These are phyloP conservation scores for Phylloporus arenicola DNA, from an alignment of 768 basidiomycete genomes.

Conservation along the genomic window DNA sequence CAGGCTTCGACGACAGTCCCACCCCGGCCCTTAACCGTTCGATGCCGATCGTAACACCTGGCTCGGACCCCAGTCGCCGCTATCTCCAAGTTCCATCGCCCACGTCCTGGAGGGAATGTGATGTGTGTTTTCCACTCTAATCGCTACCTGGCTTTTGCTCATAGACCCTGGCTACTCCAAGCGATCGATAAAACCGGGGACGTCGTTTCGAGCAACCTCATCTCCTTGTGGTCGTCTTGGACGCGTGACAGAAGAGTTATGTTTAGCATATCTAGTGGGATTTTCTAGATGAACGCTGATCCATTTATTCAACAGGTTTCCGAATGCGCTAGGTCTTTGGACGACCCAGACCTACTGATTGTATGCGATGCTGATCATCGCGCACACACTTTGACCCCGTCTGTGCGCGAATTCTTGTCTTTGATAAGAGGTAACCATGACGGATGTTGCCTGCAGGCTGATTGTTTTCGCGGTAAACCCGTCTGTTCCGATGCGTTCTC, in stretches of 20 bases:
- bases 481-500: slow-evolving; percentile 1
- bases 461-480: not conserved
- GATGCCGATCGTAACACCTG: not conserved
- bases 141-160: not conserved
- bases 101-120: slow-evolving; percentile 5
- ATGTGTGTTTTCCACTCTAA: slow-evolving; percentile 3
- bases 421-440: slow-evolving; percentile 4
- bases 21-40: not conserved
- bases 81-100: slow-evolving; percentile 19
- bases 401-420: slow-evolving; percentile 1
- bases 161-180: not conserved
- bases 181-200: not conserved
- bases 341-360: not conserved
- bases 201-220: slow-evolving; percentile 9
- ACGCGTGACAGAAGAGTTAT: slow-evolving; percentile 19
- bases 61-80: not conserved
- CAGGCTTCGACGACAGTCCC: not conserved
- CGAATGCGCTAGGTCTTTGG: not conserved
- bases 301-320: slow-evolving; percentile 3
- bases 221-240: slow-evolving; percentile 12
- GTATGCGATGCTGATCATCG: not conserved
- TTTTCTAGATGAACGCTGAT: slow-evolving; percentile 2
- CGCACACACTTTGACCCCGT: not conserved
- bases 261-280: not conserved
- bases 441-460: slow-evolving; percentile 5